Percentiles rank a stretch among this genome's conserved stretches.
These are phyloP conservation scores for Coniochaeta pulveracea DNA, from an alignment of 2,329 filamentous ascomycete species.

Conservation along the genomic window DNA sequence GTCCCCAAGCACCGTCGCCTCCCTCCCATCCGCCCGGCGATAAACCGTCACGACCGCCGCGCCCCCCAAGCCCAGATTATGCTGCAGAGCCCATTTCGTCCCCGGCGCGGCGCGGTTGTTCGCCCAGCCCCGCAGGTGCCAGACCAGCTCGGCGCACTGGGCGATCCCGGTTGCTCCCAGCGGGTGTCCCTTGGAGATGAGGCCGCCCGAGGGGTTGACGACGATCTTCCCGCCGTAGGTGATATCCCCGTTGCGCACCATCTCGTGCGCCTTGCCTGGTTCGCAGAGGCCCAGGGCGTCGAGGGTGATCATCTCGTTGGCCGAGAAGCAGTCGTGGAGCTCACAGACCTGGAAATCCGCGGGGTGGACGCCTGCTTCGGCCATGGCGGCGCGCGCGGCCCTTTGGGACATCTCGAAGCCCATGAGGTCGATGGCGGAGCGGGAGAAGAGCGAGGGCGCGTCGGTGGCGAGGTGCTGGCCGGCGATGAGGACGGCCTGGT, in stretches of 20 bases:
- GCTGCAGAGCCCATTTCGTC: constrained; percentile 70
- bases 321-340: constrained; percentile 92
- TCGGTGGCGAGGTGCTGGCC: constrained; percentile 86
- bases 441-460: constrained; percentile 65
- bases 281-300: constrained; percentile 74
- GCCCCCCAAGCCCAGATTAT: constrained; percentile 86
- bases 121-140: constrained; percentile 92
- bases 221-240: constrained; percentile 79
- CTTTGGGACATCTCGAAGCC: constrained; percentile 74
- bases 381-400: constrained; percentile 59
- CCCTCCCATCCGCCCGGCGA: constrained; percentile 65
- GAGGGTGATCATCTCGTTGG: constrained; percentile 86
- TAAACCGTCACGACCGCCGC: constrained; percentile 88
- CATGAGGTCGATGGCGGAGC: constrained; percentile 75
- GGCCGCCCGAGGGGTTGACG: constrained; percentile 85
- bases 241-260: constrained; percentile 78
- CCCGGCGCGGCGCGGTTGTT: constrained; percentile 68
- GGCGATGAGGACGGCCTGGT: constrained; percentile 78
- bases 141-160: constrained; percentile 88
- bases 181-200: constrained; percentile 94
- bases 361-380: constrained; percentile 59
- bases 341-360: constrained; percentile 75
- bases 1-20: constrained; percentile 47
- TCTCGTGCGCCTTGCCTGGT: constrained; percentile 79
- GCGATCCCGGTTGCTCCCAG: constrained; percentile 90